Evolutionary conservation across 108 stramenopile genomes (phyloP).

Genomic region (Phaeodactylum tricornutum): DNA sequence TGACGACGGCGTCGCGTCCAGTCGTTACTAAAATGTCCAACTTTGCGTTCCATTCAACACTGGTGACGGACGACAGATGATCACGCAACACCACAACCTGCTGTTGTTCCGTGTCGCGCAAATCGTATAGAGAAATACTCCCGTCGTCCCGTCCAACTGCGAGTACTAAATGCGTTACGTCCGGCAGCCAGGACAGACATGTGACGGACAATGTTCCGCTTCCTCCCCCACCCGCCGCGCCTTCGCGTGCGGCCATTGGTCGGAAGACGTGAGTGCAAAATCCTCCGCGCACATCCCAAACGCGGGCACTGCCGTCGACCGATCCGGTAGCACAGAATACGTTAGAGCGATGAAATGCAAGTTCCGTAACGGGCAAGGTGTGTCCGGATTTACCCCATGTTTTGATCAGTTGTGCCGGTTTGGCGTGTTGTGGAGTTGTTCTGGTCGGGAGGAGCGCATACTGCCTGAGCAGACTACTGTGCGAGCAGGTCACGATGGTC

Average conservation of each 20-base stretch:
- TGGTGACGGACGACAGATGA: slow-evolving; percentile 85
- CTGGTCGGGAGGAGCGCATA: slow-evolving; percentile 17
- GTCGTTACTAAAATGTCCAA: slow-evolving; percentile 54
- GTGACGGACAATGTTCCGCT: slow-evolving; percentile 49
- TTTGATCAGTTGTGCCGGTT: slow-evolving; percentile 23
- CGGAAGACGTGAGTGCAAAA: slow-evolving; percentile 79
- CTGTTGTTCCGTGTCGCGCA: slow-evolving; percentile 36
- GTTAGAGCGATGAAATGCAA: slow-evolving; percentile 64
- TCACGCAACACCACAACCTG: slow-evolving; percentile 55
- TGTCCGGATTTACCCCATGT: slow-evolving; percentile 68
- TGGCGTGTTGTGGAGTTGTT: neutral
- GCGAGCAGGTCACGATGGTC: slow-evolving; percentile 51
- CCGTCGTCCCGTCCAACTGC: slow-evolving; percentile 81
- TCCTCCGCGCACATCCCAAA: slow-evolving; percentile 74
- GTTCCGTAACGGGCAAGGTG: slow-evolving; percentile 53
- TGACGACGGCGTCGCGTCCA: slow-evolving; percentile 74
- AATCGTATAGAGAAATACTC: slow-evolving; percentile 64
- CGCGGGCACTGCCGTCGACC: slow-evolving; percentile 69
- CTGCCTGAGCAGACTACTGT: slow-evolving; percentile 54
- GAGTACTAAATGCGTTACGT: slow-evolving; percentile 37
- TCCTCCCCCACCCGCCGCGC: slow-evolving; percentile 22
- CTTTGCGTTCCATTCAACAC: slow-evolving; percentile 47
- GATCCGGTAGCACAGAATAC: slow-evolving; percentile 76
- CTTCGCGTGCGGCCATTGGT: slow-evolving; percentile 31
- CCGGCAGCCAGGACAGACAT: slow-evolving; percentile 43